Percentiles rank a stretch among this genome's conserved stretches.
Evolutionary conservation across 2,329 filamentous ascomycete species (phyloP).

Genomic region (Celoporthe dispersa): DNA sequence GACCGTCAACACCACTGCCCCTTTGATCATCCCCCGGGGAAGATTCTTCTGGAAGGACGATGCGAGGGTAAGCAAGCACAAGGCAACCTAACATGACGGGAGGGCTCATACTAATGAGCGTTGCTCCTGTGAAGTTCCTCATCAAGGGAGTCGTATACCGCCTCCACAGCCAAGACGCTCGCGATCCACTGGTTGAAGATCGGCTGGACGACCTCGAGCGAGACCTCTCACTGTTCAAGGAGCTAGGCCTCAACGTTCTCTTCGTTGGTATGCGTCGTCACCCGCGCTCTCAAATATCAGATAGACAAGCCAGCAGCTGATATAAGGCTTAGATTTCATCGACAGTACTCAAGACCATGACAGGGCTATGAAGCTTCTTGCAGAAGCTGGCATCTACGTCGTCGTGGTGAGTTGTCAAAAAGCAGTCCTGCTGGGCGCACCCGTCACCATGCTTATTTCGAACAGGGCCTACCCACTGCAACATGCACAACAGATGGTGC

Average conservation of each 20-base stretch:
- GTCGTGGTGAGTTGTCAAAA: slow-evolving; percentile 32
- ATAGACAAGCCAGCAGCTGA: neutral
- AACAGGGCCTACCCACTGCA: slow-evolving; percentile 24
- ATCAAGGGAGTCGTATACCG: slow-evolving; percentile 30
- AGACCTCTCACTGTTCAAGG: slow-evolving; percentile 35
- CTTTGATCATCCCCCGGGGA: slow-evolving; percentile 26
- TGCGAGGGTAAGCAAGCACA: slow-evolving; percentile 21
- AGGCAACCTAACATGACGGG: too few species aligned
- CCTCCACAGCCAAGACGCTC: slow-evolving; percentile 11
- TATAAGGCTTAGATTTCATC: slow-evolving; percentile 16
- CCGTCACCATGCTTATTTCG: neutral
- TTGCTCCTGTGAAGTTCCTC: slow-evolving; percentile 20
- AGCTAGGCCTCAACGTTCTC: slow-evolving; percentile 36
- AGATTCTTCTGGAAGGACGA: slow-evolving; percentile 38
- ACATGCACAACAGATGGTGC: slow-evolving; percentile 20
- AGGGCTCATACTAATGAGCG: neutral
- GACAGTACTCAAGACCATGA: slow-evolving; percentile 23
- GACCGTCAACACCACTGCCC: neutral
- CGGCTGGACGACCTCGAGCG: slow-evolving; percentile 32
- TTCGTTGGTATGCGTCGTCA: slow-evolving; percentile 33
- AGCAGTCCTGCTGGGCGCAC: neutral
- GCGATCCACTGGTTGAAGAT: slow-evolving; percentile 32
- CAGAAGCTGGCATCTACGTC: slow-evolving; percentile 35
- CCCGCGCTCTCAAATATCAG: neutral
- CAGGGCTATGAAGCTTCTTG: slow-evolving; percentile 25